Evolutionary conservation across 139 green algal species (phyloP), one percentile per base, ranked within the genome.

Genomic region (Picochlorum sp.): DNA sequence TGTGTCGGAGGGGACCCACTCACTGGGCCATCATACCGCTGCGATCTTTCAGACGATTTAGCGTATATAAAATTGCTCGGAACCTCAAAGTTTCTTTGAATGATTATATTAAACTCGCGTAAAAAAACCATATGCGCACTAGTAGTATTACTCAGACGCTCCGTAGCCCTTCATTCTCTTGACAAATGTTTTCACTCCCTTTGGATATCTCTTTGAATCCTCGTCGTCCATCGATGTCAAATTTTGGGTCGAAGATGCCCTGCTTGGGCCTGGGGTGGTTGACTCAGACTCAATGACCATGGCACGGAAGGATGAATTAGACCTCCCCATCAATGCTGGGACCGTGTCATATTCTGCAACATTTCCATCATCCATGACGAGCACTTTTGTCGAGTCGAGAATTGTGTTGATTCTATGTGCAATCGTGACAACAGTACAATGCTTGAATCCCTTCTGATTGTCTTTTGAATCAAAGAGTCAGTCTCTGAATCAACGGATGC

Each of bases 391-490:
- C 28, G 64, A 73, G 58, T 92, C 86, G 37, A 92, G 75, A 54
- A 92, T 82, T 6, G 86, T 92, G 77, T 92, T 84, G 60, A 92
- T 73, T 64, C 84, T 63, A 66, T 87, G 81, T 13, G 54, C 90
- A 64, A 96, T 95, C 59, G 85, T 93, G 28, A 96, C 77, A 62
- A 90, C 82, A 9, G 90, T 96, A 72, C 74, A 84, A 61, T 82
- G 56, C 16, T 69, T 69, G 62, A 98, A 98, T 38, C 79, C 20
- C 74, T 70, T 51, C 89, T 77, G 41, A 98, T 90, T 57, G 88
- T 87, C 9, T 66, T 71, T 79, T 98, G 90, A 58, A 83, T 86
- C 24, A 79, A 69, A 6, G 84, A 77, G 51, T 95, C 88, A 7
- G 86, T 96, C 61, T 91, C 84, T 18, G 81, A 65, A 67, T 98